phyloP scores from a whole-genome alignment of 176 grass and related monocot genomes.

The Alloteropsis semialata region DNA sequence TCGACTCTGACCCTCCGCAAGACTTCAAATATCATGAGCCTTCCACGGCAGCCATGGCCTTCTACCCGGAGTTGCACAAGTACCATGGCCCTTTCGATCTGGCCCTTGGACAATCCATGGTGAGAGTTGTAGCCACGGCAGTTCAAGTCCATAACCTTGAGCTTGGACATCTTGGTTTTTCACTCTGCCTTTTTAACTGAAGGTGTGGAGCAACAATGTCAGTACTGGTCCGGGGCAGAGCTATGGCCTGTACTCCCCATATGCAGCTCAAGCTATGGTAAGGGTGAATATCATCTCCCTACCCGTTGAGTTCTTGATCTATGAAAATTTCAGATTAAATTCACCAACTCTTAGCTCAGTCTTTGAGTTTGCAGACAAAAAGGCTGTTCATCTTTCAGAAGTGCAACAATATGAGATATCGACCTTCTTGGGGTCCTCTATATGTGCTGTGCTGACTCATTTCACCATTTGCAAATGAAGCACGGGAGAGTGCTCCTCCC shows the following conservation, averaged over 20 bases:
- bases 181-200: not conserved
- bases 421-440: not conserved
- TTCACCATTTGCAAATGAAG: conserved; percentile 6
- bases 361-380: not conserved
- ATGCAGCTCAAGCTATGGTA: not conserved
- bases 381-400: not conserved
- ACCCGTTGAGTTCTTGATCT: not conserved
- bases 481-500: conserved; percentile 45
- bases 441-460: not conserved
- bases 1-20: not conserved
- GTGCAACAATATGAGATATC: not conserved
- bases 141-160: not conserved
- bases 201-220: not conserved
- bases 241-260: not conserved
- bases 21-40: not conserved
- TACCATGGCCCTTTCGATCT: not conserved
- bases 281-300: not conserved
- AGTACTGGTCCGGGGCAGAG: not conserved
- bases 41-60: not conserved
- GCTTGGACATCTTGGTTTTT: not conserved
- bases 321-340: not conserved
- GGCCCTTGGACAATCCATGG: not conserved
- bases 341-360: not conserved
- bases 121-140: not conserved
- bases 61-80: not conserved